Evolutionary conservation across 495 filamentous ascomycete species (phyloP).

Genomic region (Neurospora sp.): DNA sequence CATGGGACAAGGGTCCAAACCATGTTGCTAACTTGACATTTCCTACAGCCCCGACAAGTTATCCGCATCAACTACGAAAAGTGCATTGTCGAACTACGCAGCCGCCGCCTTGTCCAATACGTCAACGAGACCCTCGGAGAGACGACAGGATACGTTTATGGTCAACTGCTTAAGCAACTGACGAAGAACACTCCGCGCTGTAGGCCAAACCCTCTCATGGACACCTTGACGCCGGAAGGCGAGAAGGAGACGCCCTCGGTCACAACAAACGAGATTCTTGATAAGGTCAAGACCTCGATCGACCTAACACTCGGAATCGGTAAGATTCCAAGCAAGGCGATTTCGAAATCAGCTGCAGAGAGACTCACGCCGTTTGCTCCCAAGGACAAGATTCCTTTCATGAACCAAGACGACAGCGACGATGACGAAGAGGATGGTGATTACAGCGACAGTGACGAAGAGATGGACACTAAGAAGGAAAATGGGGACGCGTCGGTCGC

Average conservation of each 20-base stretch:
- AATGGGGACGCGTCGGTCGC: constrained; percentile 25
- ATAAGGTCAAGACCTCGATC: constrained; percentile 28
- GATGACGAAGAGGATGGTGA: constrained; percentile 33
- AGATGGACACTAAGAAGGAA: constrained; percentile 20
- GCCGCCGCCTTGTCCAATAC: constrained; percentile 55
- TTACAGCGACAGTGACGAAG: constrained; percentile 25
- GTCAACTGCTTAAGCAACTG: constrained; percentile 54
- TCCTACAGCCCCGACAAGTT: constrained; percentile 41
- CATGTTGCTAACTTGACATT: constrained; percentile 15
- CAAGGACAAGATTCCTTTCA: constrained; percentile 30
- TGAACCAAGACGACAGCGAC: constrained; percentile 25
- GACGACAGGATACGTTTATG: constrained; percentile 65
- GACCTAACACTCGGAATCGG: constrained; percentile 38
- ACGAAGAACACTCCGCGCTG: constrained; percentile 62
- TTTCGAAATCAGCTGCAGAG: constrained; percentile 32
- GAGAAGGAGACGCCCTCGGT: constrained; percentile 19
- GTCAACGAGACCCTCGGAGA: constrained; percentile 49
- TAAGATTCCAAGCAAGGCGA: constrained; percentile 26
- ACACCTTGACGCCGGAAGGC: constrained; percentile 45
- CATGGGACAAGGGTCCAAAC: not conserved
- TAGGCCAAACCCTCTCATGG: constrained; percentile 40
- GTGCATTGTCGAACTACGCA: constrained; percentile 70
- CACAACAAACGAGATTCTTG: constrained; percentile 38
- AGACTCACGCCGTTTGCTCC: constrained; percentile 26
- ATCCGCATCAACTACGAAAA: constrained; percentile 82